A percentile compares a stretch with the other conserved stretches of the same genome.
Evolutionary conservation across 2,329 filamentous ascomycete species (phyloP).

Genomic region (Cladosporium halotolerans): DNA sequence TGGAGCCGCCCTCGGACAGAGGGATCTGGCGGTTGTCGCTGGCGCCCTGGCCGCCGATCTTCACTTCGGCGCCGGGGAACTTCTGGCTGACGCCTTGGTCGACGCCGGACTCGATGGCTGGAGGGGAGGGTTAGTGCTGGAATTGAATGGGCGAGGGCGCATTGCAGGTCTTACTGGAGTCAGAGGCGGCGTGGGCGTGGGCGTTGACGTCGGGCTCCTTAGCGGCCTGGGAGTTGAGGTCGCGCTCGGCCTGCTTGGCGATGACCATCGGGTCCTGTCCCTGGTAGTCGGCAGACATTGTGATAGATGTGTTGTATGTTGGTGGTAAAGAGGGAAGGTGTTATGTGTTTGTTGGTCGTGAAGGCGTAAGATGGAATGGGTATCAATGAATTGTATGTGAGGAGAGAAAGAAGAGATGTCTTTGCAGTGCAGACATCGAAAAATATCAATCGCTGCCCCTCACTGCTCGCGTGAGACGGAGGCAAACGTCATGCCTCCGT

Average conservation of each 20-base stretch:
- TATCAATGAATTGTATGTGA: slow-evolving; percentile 6
- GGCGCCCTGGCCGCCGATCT: slow-evolving; percentile 38
- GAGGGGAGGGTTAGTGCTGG: not conserved
- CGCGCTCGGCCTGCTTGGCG: slow-evolving; percentile 43
- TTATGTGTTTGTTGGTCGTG: slow-evolving; percentile 5
- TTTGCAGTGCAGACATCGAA: not conserved
- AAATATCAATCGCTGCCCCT: slow-evolving; percentile 9
- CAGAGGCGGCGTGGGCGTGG: slow-evolving; percentile 11
- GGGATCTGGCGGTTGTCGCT: slow-evolving; percentile 46
- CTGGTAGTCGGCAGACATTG: slow-evolving; percentile 40
- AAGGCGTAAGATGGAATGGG: slow-evolving; percentile 1
- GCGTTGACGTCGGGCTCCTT: slow-evolving; percentile 28
- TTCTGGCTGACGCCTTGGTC: slow-evolving; percentile 35
- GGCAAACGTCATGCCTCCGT: slow-evolving; percentile 10
- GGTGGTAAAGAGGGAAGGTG: not conserved
- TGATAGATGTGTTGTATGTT: slow-evolving; percentile 15
- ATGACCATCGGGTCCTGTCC: slow-evolving; percentile 37
- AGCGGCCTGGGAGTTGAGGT: slow-evolving; percentile 40
- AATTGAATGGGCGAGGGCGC: not conserved
- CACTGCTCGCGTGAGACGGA: slow-evolving; percentile 5
- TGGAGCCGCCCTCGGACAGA: slow-evolving; percentile 37
- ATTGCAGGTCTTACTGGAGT: slow-evolving; percentile 12
- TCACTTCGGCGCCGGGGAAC: slow-evolving; percentile 42
- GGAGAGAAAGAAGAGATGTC: not conserved
- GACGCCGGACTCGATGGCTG: slow-evolving; percentile 44